phyloP scores from a whole-genome alignment of 2,329 filamentous ascomycete species.

The Pyricularia pennisetigena region DNA sequence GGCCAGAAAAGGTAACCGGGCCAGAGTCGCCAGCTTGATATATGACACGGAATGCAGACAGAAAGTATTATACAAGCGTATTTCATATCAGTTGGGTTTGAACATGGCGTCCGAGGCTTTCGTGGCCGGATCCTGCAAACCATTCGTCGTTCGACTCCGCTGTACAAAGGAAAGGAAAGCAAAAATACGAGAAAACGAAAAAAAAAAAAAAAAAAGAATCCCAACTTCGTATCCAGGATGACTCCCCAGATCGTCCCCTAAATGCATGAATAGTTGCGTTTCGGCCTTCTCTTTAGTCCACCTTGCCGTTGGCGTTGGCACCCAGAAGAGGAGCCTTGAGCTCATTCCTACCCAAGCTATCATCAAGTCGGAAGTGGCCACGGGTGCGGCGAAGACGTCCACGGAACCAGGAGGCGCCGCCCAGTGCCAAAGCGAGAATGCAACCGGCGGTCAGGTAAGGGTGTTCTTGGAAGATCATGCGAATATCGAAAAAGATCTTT shows the following conservation, averaged over 20 bases:
- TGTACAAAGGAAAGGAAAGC: background rate
- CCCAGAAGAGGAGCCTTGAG: constrained; percentile 56
- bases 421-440: constrained; percentile 45
- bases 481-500: constrained; percentile 60
- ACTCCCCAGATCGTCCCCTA: background rate
- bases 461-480: constrained; percentile 47
- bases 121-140: background rate
- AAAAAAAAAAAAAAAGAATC: background rate
- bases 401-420: constrained; percentile 41
- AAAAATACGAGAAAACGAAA: background rate
- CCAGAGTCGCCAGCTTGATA: background rate
- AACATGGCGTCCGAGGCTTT: background rate
- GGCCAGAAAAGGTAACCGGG: background rate
- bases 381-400: constrained; percentile 42
- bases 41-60: background rate
- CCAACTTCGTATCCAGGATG: constrained; percentile 1
- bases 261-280: background rate
- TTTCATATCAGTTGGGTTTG: constrained; percentile 3
- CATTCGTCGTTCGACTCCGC: background rate
- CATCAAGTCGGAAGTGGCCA: constrained; percentile 53
- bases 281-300: constrained; percentile 25
- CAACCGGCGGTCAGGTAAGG: constrained; percentile 48
- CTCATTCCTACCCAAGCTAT: constrained; percentile 35
- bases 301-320: constrained; percentile 36
- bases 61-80: constrained; percentile 9